phyloP scores from a whole-genome alignment of 2,329 filamentous ascomycete species.

The Scorias spongiosa region DNA sequence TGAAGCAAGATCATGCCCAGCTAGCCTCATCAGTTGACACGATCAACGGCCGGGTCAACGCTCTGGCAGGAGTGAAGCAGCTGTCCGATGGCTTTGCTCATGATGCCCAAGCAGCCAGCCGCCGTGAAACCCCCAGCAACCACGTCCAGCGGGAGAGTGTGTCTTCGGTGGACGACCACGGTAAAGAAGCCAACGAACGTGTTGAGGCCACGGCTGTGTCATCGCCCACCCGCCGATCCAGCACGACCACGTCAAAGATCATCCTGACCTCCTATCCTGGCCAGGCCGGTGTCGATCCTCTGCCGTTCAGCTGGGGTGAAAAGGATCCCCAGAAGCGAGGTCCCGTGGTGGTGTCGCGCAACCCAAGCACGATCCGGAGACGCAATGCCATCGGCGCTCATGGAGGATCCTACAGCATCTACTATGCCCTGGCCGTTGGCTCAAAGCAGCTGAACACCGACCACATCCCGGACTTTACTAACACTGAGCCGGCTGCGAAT shows the following conservation, averaged over 20 bases:
- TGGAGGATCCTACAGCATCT: conserved; percentile 90
- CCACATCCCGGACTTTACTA: conserved; percentile 63
- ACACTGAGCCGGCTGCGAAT: conserved; percentile 81
- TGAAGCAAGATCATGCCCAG: conserved; percentile 40
- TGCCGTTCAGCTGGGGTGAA: conserved; percentile 77
- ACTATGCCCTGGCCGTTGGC: conserved; percentile 83
- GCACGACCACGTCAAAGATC: conserved; percentile 40
- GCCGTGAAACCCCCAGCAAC: conserved; percentile 3
- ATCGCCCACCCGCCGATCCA: conserved; percentile 22
- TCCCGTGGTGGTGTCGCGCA: conserved; percentile 63
- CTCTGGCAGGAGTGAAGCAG: conserved; percentile 43
- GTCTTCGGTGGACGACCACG: conserved; percentile 9
- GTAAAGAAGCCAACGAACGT: conserved; percentile 8
- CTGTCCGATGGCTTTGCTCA: conserved; percentile 34
- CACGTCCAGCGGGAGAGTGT: conserved; percentile 13
- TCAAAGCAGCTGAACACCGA: conserved; percentile 75
- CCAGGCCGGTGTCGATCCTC: conserved; percentile 84
- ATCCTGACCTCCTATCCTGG: conserved; percentile 77
- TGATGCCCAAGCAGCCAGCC: conserved; percentile 14
- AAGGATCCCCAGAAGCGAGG: conserved; percentile 60
- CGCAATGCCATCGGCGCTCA: conserved; percentile 63
- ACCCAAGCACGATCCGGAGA: conserved; percentile 57
- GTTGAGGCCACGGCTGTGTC: conserved; percentile 2
- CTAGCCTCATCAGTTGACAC: conserved; percentile 43
- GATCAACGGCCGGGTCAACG: conserved; percentile 47